Conservation (phyloP, 176 grass and related monocot genomes). For the Aegilops longissima region DNA sequence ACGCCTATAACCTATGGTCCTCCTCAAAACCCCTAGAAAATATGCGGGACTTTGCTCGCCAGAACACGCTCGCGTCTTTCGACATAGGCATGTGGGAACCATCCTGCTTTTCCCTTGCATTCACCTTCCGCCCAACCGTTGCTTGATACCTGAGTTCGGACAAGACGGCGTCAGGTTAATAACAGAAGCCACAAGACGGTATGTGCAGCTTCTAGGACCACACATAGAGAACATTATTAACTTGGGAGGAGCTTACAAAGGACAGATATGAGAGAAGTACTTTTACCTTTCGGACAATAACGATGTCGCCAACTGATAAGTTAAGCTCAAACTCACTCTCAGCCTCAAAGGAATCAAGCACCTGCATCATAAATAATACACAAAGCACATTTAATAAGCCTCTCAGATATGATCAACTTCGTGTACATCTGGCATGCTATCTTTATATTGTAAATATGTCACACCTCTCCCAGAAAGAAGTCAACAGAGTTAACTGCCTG, state of each 20-base stretch:
- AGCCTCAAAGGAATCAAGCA: slow-evolving; percentile 71
- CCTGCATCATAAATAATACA: slow-evolving; percentile 45
- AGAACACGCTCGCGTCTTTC: slow-evolving; percentile 74
- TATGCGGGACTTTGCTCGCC: slow-evolving; percentile 84
- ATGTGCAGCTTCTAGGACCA: background rate
- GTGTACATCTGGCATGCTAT: background rate
- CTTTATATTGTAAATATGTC: slow-evolving; percentile 4
- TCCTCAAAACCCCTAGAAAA: slow-evolving; percentile 50
- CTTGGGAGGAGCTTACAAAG: background rate
- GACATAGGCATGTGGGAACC: slow-evolving; percentile 81
- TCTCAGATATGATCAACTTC: background rate
- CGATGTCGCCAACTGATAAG: slow-evolving; percentile 77
- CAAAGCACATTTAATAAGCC: background rate
- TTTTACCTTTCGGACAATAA: slow-evolving; percentile 90
- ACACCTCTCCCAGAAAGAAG: slow-evolving; percentile 88
- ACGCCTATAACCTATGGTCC: background rate
- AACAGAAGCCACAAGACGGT: background rate
- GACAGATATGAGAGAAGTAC: background rate
- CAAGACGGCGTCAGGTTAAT: background rate
- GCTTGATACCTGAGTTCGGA: slow-evolving; percentile 52
- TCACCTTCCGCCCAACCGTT: slow-evolving; percentile 98
- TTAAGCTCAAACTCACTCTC: slow-evolving; percentile 89
- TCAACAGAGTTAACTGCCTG: slow-evolving; percentile 54
- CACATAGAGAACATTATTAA: background rate
- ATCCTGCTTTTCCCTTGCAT: slow-evolving; percentile 94